Evolutionary conservation across 176 grass and related monocot genomes (phyloP).

Genomic region (Melocanna baccifera): DNA sequence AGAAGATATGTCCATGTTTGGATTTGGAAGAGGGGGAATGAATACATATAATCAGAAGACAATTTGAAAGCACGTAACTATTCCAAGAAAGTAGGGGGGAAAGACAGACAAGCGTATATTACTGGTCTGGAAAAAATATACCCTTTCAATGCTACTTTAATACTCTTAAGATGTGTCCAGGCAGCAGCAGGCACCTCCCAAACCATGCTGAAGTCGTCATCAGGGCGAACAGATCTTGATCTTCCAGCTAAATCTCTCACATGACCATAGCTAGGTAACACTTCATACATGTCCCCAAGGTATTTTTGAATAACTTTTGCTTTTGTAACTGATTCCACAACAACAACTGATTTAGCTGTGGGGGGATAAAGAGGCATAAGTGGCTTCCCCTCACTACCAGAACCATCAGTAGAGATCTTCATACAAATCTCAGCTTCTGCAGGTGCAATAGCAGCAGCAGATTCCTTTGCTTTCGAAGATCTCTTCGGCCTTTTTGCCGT

Average conservation of each 20-base stretch:
- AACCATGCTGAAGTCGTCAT: conserved; percentile 97
- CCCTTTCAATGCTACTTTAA: conserved; percentile 76
- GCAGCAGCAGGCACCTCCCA: conserved; percentile 97
- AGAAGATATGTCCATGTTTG: neutral
- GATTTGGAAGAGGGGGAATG: neutral
- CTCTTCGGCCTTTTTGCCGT: conserved; percentile 35
- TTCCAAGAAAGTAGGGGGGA: neutral
- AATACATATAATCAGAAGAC: neutral
- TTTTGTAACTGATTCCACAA: conserved; percentile 89
- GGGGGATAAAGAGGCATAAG: conserved; percentile 75
- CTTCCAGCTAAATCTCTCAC: conserved; percentile 91
- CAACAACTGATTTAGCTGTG: conserved; percentile 76
- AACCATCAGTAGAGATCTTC: conserved; percentile 35
- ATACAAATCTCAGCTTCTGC: conserved; percentile 2
- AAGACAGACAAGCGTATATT: neutral
- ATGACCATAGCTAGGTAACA: conserved; percentile 94
- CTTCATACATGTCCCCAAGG: conserved; percentile 81
- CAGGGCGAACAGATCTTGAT: conserved; percentile 88
- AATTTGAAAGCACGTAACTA: neutral
- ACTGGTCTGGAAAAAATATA: conserved; percentile 28
- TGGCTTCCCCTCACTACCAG: conserved; percentile 24
- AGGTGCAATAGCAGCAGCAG: conserved; percentile 19
- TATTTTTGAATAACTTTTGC: conserved; percentile 98
- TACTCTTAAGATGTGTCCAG: conserved; percentile 97
- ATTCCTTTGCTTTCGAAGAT: conserved; percentile 50